A percentile compares a stretch with the other conserved stretches of the same genome.
Conservation (phyloP, 2,329 filamentous ascomycete species). For the Cadophora sp. region DNA sequence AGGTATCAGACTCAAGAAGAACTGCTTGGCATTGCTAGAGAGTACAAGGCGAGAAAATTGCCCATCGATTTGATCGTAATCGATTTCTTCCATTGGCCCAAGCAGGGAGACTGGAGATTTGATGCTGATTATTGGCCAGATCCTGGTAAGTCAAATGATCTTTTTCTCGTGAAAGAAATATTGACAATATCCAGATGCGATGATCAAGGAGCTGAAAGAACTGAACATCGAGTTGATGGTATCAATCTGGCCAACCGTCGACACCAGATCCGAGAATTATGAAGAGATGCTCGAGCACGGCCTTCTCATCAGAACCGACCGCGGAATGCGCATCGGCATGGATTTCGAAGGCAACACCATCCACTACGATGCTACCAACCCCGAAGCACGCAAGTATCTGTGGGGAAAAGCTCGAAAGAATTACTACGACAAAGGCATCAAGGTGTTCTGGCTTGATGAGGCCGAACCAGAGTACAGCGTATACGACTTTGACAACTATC, state of each 20-base stretch:
- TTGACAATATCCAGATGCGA: slow-evolving; percentile 53
- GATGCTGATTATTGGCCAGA: slow-evolving; percentile 70
- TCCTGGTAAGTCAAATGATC: slow-evolving; percentile 48
- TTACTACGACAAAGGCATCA: slow-evolving; percentile 67
- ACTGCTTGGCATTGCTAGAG: slow-evolving; percentile 62
- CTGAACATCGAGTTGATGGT: slow-evolving; percentile 71
- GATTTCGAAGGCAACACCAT: slow-evolving; percentile 64
- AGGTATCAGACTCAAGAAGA: slow-evolving; percentile 72
- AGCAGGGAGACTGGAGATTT: slow-evolving; percentile 72
- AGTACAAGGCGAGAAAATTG: slow-evolving; percentile 60
- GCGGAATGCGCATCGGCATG: slow-evolving; percentile 64
- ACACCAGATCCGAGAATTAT: slow-evolving; percentile 64
- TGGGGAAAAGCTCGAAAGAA: slow-evolving; percentile 65
- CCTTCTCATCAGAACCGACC: slow-evolving; percentile 64
- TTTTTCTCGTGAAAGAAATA: not conserved
- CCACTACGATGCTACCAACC: slow-evolving; percentile 70
- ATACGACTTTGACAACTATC: slow-evolving; percentile 72
- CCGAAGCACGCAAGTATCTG: slow-evolving; percentile 61
- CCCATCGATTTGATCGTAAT: slow-evolving; percentile 71
- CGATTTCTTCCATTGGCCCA: slow-evolving; percentile 73
- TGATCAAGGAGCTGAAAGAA: slow-evolving; percentile 65
- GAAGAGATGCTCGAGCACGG: slow-evolving; percentile 66
- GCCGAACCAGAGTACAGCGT: slow-evolving; percentile 70
- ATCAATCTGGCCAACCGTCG: slow-evolving; percentile 73
- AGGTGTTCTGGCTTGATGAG: slow-evolving; percentile 73